Base-by-base conservation (phyloP, 192 early-diverging fungal species). In the Rhizophagus sp. region DNA sequence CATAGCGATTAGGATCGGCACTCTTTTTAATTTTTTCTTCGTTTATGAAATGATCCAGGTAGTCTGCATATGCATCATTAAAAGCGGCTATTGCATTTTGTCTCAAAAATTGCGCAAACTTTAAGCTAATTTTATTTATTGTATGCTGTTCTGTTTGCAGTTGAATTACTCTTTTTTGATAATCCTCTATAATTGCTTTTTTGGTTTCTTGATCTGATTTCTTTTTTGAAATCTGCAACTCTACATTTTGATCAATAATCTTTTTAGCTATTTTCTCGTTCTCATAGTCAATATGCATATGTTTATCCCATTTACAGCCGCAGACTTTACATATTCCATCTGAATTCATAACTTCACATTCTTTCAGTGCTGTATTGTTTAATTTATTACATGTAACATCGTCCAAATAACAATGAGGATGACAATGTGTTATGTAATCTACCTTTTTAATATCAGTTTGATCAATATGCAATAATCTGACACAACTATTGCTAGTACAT, bases 401-500 rank as follows among this genome's bases (percentile, higher is more conserved):
- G 4, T 25, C 15, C 10, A 81, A 67, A 19, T 71, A 62, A 81
- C 82, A 83, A 39, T 52, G n/a, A 0, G 27, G 2, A 81, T 83
- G 82, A 65, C 82, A 83, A 36, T 83, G 73, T 66, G 74, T 81
- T n/a, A n/a, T 78, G 70, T 83, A 83, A 66, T 76, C 39, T 8
- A 44, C 7, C 22, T 64, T 72, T 62, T 73, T 82, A 1, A 79
- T 57, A 19, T 13, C 64, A 69, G 13, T 41, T 44, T 44, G 41
- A 11, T 9, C 41, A 19, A 41, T 24, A 1, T 10, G 5, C 1
- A 15, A 13, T 25, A 6, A 19, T 41, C 3, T 33, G 15, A 62
- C 62, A 63, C 82, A 83, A n/a, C 62, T 57, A 19, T 2, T 11
- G 67, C 74, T 77, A 9, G 79, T 83, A 50, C 82, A 83, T n/a